Base-by-base conservation (phyloP, 2,329 filamentous ascomycete species). In the Cladosporium sp. region DNA sequence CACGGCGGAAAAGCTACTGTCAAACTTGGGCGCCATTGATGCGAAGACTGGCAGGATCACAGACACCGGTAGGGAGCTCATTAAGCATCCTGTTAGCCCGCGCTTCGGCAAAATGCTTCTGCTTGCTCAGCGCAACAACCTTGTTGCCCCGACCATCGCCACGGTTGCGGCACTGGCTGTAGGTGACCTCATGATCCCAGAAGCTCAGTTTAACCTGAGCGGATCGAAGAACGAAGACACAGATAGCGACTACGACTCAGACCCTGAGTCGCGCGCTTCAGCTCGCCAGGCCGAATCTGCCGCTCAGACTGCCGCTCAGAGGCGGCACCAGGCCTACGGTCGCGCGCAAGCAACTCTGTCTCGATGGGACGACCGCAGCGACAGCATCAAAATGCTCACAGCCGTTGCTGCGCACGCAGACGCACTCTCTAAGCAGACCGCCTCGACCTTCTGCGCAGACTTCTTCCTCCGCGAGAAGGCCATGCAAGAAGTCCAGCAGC, bases 51-150 rank as follows among this genome's bases (percentile, higher is more conserved):
- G 89, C 0, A 81, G 86, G 61, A 84, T 96, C 14, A 95, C 92
- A 0, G 79, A 82, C 37, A 77, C 89, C 22, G 93, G 93, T 14
- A 81, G 81, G 34, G 86, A 89, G 49, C 86, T 98, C 73, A 89
- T 90, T 4, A 78, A 88, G 19, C 97, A 96, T 67, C 93, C 93
- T 3, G 77, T 98, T 11, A 89, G 89, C 28, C 95, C 93, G 14
- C 83, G 93, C 1, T 95, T 95, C 65, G 85, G 91, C 7, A 88
- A 92, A 51, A 97, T 97, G 70, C 74, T 98, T n/a, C 77, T 95
- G 8, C 84, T 95, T 44, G 92, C 91, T 0, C 84, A 95, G 64
- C 78, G 87, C 22, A 86, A 95, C 65, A 82, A 84, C 54, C 91
- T 93, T 57, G 77, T 95, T 46, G 85, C 86, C 0, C 92, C 95